phyloP scores from a whole-genome alignment of 441 rosid species.

The Pelargonium fulgidum region DNA sequence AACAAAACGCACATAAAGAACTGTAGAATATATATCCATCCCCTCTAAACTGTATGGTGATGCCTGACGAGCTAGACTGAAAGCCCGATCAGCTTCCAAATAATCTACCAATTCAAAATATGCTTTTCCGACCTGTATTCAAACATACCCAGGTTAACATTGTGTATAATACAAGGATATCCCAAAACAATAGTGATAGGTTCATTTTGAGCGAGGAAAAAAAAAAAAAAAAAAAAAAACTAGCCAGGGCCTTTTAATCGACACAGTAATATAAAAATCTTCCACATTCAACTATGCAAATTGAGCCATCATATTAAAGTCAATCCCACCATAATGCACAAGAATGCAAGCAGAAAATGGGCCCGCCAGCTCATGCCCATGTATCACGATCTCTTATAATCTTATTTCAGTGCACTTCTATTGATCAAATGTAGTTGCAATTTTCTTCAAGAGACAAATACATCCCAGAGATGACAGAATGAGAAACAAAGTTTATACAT shows the following conservation, averaged over 20 bases:
- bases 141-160: constrained; percentile 10
- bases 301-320: background rate
- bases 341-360: background rate
- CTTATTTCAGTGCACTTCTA: background rate
- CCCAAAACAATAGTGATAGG: background rate
- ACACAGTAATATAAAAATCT: no score
- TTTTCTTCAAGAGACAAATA: background rate
- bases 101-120: constrained; percentile 85
- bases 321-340: background rate
- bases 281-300: no score
- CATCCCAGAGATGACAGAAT: background rate
- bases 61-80: constrained; percentile 66
- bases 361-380: background rate
- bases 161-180: constrained; percentile 11
- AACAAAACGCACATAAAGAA: constrained; percentile 67
- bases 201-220: background rate
- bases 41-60: constrained; percentile 93
- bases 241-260: no score
- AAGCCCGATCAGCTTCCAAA: constrained; percentile 82
- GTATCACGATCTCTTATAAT: background rate
- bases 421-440: background rate
- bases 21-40: constrained; percentile 90
- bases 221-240: no score
- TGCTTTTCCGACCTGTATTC: constrained; percentile 82
- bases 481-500: background rate